Evolutionary conservation across 2,329 filamentous ascomycete species (phyloP), one percentile per base, ranked within the genome.

Genomic region (Xylaria arbuscula): DNA sequence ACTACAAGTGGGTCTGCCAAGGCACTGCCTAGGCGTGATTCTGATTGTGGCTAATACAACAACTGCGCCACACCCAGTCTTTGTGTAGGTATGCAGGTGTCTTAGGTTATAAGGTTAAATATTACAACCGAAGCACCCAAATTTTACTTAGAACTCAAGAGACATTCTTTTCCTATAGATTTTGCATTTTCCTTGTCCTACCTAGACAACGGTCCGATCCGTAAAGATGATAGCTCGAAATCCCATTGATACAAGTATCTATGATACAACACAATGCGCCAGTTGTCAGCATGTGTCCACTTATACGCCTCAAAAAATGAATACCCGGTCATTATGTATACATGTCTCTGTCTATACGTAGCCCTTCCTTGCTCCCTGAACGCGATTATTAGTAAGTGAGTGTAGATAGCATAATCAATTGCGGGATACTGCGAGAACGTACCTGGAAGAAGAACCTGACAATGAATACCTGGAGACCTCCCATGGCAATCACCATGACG

Each of bases 361-460:
- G 70, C 89, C 89, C 82, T 91, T 91, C 75, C 89, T 84, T 61
- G 89, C 89, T 65, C 89, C 89, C 86, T 90, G 58, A 6, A 53
- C 54, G 55, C 10, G 36, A 32, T 61, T 10, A 40, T 68, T 57
- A 68, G 65, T 68, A 50, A 67, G 47, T 69, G 63, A 66, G 77
- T 63, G 76, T 69, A n/a, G n/a, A n/a, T n/a, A 53, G 28, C 24
- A 45, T 40, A 10, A 15, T 36, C 1, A 24, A 38, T 56, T 48
- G 51, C 17, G 50, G 56, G 15, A 42, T 55, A 24, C n/a, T 51
- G 55, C 22, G 40, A 68, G 79, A 59, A 70, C 81, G 59, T 83
- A 88, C 94, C 86, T 98, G 95, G 89, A 99, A 99, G 85, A 99
- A 99, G 90, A 98, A 98, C 73, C 93, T 86, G 76, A 99, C 96